A percentile compares a stretch with the other conserved stretches of the same genome.
Conservation (phyloP, 176 grass and related monocot genomes). For the Carex littledalei region DNA sequence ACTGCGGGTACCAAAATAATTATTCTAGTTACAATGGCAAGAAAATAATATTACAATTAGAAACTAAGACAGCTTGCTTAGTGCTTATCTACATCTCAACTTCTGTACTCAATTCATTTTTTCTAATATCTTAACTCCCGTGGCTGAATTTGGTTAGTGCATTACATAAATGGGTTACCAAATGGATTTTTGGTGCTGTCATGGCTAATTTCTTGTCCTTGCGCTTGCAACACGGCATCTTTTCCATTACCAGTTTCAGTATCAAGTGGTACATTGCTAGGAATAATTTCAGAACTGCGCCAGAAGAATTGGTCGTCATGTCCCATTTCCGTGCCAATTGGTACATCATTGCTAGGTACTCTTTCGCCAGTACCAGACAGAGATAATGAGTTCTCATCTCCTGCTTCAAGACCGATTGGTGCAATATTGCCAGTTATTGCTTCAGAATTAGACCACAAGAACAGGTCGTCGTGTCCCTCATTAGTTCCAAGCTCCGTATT, state of each 20-base stretch:
- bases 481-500: neutral
- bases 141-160: neutral
- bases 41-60: neutral
- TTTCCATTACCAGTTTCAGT: neutral
- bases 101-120: neutral
- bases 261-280: neutral
- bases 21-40: neutral
- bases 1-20: no score
- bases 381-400: neutral
- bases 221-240: neutral
- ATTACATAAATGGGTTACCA: slow-evolving; percentile 8
- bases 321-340: slow-evolving; percentile 7
- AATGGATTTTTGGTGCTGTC: neutral
- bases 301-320: neutral
- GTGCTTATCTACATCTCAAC: neutral
- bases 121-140: neutral
- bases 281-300: neutral
- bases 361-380: neutral
- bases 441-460: slow-evolving; percentile 8
- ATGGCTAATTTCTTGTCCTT: neutral
- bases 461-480: neutral
- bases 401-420: neutral
- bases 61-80: neutral
- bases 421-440: neutral
- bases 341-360: neutral